Evolutionary conservation across 495 filamentous ascomycete species (phyloP).

Genomic region (Chaetomidium leptoderma): DNA sequence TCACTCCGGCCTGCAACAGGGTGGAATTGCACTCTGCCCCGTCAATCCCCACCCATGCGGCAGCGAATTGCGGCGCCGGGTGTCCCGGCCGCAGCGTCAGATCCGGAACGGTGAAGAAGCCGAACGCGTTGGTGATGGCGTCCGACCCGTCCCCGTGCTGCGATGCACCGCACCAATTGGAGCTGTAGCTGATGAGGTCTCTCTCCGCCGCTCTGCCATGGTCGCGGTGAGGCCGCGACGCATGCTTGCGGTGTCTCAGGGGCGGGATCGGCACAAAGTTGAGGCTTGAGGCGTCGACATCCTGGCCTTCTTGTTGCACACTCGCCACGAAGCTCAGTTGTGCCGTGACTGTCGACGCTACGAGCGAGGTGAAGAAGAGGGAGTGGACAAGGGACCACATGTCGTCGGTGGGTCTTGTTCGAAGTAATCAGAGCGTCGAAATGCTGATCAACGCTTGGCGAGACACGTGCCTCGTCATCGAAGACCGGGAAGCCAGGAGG

Average conservation of each 20-base stretch:
- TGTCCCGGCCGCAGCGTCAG: conserved; percentile 23
- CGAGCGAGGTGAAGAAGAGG: conserved; percentile 12
- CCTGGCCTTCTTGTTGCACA: conserved; percentile 14
- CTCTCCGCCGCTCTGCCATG: conserved; percentile 7
- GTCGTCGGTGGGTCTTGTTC: not conserved
- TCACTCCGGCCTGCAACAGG: conserved; percentile 31
- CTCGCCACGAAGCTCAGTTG: conserved; percentile 25
- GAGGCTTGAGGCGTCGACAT: conserved; percentile 14
- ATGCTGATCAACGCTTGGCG: conserved; percentile 6
- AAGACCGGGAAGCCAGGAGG: not conserved
- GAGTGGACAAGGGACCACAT: conserved; percentile 22
- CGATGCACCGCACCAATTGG: conserved; percentile 35
- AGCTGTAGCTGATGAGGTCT: conserved; percentile 26
- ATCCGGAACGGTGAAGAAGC: conserved; percentile 26
- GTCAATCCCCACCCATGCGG: conserved; percentile 33
- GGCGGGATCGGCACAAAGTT: conserved; percentile 22
- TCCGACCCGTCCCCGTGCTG: conserved; percentile 21
- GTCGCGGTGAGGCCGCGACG: not conserved
- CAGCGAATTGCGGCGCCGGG: conserved; percentile 26
- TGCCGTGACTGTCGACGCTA: conserved; percentile 16
- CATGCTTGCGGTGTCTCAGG: conserved; percentile 16
- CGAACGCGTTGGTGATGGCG: conserved; percentile 22
- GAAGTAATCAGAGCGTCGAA: not conserved
- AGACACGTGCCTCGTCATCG: not conserved
- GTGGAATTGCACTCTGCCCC: conserved; percentile 27